Base-by-base conservation (phyloP, 495 filamentous ascomycete species). In the Aspergillus ostianus region DNA sequence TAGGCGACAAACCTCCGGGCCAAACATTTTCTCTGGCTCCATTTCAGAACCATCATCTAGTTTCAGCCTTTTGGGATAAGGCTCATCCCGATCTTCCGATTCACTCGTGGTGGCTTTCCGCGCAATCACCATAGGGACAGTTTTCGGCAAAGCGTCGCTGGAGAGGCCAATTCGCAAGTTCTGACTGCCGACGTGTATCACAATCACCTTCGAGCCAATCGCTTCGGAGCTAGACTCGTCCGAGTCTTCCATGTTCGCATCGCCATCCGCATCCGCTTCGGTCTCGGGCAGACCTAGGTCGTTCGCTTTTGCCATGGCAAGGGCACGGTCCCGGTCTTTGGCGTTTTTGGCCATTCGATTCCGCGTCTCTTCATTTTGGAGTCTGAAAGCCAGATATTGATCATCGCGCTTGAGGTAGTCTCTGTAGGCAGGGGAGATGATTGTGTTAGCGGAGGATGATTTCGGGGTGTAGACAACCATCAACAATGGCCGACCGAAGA, bases 371-470 rank as follows among this genome's bases (percentile, higher is more conserved):
- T 97, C 93, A 70, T 85, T 87, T 64, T 94, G 92, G 6, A 96
- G 78, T 56, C 94, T 85, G 65, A 92, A 85, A 1, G 93, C 90
- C 48, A 98, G 84, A 57, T 92, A 89, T 77, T 98, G 94, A 63
- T 98, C 94, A 74, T 98, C 94, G 65, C 95, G 86, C 80, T 98
- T 98, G 67, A 98, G 89, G 66, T 96, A 98, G 66, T 98, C 94
- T 41, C 92, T 96, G 62, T 6, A 67, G 47, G 30, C 47, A 52
- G 32, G 15, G 27, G 44, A 18, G 1, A 19, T 9, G 8, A 20
- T 41, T 18, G 27, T 21, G 21, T 49, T 21, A 49, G 47, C 47
- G 47, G 30, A 30, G 4, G 8, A 66, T 62, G 44, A 51, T 58
- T 52, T 47, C 17, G 20, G 56, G 45, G 29, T 44, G 36, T 8